Evolutionary conservation across 192 early-diverging fungal genomes (phyloP).

Genomic region (Backusella tarrabulga): DNA sequence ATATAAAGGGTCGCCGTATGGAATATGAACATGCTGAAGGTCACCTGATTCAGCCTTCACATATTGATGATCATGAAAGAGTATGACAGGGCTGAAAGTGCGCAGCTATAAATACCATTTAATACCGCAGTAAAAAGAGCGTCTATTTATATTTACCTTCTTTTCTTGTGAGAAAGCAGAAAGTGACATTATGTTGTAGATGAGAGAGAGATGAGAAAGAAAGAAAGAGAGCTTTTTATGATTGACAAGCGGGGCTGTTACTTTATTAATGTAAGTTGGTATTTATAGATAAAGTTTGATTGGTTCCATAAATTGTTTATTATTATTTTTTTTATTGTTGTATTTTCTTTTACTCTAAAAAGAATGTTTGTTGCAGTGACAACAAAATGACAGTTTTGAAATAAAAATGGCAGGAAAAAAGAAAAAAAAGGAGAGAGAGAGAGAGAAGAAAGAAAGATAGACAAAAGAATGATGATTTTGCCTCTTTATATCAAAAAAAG

Average conservation of each 20-base stretch:
- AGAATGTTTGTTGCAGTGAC: neutral
- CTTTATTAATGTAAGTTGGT: neutral
- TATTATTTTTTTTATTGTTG: neutral
- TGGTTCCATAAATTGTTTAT: conserved; percentile 3
- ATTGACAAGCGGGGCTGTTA: conserved; percentile 9
- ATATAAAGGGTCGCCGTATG: conserved; percentile 30
- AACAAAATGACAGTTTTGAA: conserved; percentile 4
- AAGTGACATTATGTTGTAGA: neutral
- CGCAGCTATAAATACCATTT: conserved; percentile 18
- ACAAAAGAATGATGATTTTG: neutral
- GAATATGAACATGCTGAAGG: conserved; percentile 26
- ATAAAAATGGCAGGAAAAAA: neutral
- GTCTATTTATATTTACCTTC: neutral
- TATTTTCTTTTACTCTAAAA: neutral
- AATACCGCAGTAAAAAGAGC: neutral
- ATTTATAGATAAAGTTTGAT: neutral
- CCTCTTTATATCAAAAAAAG: conserved; percentile 9
- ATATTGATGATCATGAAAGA: conserved; percentile 37
- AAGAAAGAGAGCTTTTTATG: neutral
- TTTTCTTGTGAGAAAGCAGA: neutral
- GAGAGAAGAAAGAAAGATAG: neutral
- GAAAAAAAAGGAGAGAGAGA: neutral
- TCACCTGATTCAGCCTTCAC: conserved; percentile 25
- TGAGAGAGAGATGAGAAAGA: neutral
- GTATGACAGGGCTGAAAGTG: conserved; percentile 34